Conservation (phyloP, 768 basidiomycete genomes). For the Tylopilus plumbeoviolaceoides region DNA sequence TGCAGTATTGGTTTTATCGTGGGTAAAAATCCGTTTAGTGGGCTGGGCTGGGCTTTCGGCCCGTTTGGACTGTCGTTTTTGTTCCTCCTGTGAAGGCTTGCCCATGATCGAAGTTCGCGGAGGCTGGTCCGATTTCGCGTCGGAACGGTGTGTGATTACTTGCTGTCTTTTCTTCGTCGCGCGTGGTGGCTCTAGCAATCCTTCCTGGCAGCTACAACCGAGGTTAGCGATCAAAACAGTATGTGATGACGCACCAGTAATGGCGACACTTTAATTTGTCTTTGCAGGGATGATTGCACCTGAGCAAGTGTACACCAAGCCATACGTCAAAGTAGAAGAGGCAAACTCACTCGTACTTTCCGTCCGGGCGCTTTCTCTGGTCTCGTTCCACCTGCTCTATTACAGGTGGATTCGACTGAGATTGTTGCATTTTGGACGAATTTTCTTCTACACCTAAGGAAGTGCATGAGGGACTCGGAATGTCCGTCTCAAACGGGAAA, state of each 20-base stretch:
- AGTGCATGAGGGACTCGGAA: neutral
- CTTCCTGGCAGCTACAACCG: slow-evolving; percentile 66
- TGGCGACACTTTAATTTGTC: slow-evolving; percentile 74
- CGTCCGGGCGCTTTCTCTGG: slow-evolving; percentile 51
- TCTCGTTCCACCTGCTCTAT: slow-evolving; percentile 7
- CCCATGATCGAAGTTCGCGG: neutral
- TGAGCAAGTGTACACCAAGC: slow-evolving; percentile 23
- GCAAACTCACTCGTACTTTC: slow-evolving; percentile 53
- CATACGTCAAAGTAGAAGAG: neutral
- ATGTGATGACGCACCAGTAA: slow-evolving; percentile 46
- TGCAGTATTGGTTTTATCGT: slow-evolving; percentile 40
- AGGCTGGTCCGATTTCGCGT: neutral
- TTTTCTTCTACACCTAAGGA: slow-evolving; percentile 1
- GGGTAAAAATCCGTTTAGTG: slow-evolving; percentile 17
- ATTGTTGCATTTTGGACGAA: neutral
- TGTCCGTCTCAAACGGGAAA: neutral
- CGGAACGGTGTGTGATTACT: slow-evolving; percentile 20
- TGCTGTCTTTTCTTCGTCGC: slow-evolving; percentile 29
- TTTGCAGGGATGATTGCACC: slow-evolving; percentile 80
- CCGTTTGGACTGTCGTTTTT: neutral
- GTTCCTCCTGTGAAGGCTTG: slow-evolving; percentile 4
- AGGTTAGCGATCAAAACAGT: slow-evolving; percentile 7
- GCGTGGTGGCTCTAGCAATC: slow-evolving; percentile 50
- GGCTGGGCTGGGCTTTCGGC: slow-evolving; percentile 23
- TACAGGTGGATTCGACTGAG: neutral